A percentile compares a stretch with the other conserved stretches of the same genome.
phyloP scores from a whole-genome alignment of 441 rosid genomes.

The Kokia cookei region DNA sequence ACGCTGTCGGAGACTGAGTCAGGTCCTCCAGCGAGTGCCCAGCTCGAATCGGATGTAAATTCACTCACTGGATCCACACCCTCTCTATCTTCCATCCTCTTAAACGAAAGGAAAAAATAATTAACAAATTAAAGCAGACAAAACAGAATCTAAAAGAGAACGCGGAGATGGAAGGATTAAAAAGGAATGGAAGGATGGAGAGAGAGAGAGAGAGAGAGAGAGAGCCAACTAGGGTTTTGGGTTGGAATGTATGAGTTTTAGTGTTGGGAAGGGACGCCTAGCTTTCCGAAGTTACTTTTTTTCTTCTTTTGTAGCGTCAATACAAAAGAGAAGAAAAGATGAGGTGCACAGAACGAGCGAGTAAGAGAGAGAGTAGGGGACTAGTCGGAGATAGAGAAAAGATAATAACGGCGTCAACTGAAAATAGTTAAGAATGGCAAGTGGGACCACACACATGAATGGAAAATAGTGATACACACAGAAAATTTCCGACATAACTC shows the following conservation, averaged over 20 bases:
- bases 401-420: constrained; percentile 16
- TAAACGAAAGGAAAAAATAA: neutral
- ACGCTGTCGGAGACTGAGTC: constrained; percentile 30
- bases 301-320: neutral
- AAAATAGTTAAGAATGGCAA: neutral
- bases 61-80: constrained; percentile 38
- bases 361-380: neutral
- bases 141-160: constrained; percentile 9
- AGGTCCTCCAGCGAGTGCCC: constrained; percentile 24
- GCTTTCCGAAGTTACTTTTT: neutral
- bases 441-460: constrained; percentile 32
- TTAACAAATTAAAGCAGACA: neutral
- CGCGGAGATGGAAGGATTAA: neutral
- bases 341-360: constrained; percentile 14
- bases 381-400: neutral
- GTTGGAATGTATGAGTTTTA: neutral
- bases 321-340: neutral
- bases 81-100: constrained; percentile 24
- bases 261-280: constrained; percentile 20
- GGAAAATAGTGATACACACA: neutral
- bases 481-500: constrained; percentile 19
- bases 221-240: constrained; percentile 28
- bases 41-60: constrained; percentile 25
- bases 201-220: constrained; percentile 12
- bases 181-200: neutral